Evolutionary conservation across 331 rosid genomes (phyloP), one percentile per base, ranked within the genome.

Genomic region (Malus hybrid): DNA sequence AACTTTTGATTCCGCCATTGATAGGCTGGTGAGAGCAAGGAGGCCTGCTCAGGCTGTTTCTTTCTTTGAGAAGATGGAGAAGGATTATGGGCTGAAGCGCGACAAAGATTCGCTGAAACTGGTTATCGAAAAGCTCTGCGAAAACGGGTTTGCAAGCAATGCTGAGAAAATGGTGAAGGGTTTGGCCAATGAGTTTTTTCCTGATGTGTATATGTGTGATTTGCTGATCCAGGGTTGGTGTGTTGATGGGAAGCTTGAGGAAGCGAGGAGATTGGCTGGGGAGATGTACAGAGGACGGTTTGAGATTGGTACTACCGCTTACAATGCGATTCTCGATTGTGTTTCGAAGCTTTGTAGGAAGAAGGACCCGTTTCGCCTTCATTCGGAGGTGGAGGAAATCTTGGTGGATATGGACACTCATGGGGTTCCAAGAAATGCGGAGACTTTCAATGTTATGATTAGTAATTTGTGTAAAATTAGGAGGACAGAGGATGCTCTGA

Each of bases 251-350:
- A 91, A 93, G 78, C 69, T 93, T 0, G 97, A 89, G 0, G 92
- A 93, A n/a, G 97, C 96, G 4, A 82, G 76, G 9, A 88, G 97
- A 65, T 84, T 93, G 10, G 92, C 96, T 3, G 90, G 83, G 27
- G 96, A 93, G 81, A 93, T 93, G 96, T 80, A 85, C 71, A 81
- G 97, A 8, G 98, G 98, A 57, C 93, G 96, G 56, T 93, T 91
- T 62, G 88, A 84, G 87, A 83, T 89, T 11, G 93, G 97, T 6
- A 73, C 87, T 0, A 44, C 19, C 13, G 91, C 98, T 2, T 93
- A 84, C 29, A 91, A 93, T 39, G 90, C 96, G 5, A 86, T 93
- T 77, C 92, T 93, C 9, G 96, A 91, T 42, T 86, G 97, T 50
- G 87, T 83, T 4, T 89, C 96, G 63, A 87, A 77, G 86, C 81